Conservation (phyloP, 1,284 basidiomycete species). For the Phylloporus sp. region DNA sequence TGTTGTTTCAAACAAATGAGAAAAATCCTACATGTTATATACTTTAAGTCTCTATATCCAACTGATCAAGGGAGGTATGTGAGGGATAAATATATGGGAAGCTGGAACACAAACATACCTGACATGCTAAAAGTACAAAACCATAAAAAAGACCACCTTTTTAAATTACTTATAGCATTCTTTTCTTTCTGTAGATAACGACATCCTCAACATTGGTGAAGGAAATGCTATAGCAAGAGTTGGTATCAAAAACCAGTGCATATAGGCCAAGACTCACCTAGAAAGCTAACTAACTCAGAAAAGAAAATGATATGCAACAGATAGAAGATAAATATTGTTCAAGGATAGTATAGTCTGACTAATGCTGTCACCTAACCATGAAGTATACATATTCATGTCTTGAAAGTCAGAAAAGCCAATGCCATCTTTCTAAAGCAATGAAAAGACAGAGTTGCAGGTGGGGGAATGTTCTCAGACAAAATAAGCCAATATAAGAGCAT, state of each 20-base stretch:
- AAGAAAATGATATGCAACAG: background rate
- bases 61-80: too few relatives aligned
- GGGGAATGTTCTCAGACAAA: background rate
- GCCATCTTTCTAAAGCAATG: background rate
- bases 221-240: too few relatives aligned
- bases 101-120: too few relatives aligned
- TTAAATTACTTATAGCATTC: too few relatives aligned
- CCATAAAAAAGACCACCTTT: too few relatives aligned
- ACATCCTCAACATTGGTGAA: too few relatives aligned
- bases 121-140: too few relatives aligned
- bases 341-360: background rate
- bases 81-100: too few relatives aligned
- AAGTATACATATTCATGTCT: background rate
- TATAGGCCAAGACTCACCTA: background rate
- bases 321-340: background rate
- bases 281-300: background rate
- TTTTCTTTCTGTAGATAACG: too few relatives aligned
- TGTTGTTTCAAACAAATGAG: too few relatives aligned
- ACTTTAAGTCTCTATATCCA: too few relatives aligned
- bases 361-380: background rate
- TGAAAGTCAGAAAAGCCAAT: background rate
- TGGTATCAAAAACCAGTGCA: background rate
- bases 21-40: too few relatives aligned
- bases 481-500: background rate
- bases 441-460: background rate